Percentiles rank a stretch among this genome's conserved stretches.
Conservation (phyloP, 345 rosid species). For the Anacardium occidentale region DNA sequence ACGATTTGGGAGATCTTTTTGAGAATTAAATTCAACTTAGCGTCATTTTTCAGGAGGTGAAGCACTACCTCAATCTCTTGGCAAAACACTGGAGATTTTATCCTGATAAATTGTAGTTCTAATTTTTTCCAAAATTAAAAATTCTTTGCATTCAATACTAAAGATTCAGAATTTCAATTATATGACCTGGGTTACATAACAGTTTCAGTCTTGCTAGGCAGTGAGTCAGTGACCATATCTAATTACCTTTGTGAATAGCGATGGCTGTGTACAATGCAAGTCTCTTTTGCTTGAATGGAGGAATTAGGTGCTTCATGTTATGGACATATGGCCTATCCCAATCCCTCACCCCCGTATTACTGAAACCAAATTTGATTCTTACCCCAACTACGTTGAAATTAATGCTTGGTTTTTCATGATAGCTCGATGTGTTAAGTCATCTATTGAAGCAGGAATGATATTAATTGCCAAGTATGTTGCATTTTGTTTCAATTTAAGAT, state of each 20-base stretch:
- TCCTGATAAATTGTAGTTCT: too few relatives aligned
- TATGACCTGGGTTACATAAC: too few relatives aligned
- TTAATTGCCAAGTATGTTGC: not conserved
- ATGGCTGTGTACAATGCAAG: not conserved
- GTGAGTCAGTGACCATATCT: not conserved
- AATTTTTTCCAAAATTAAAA: too few relatives aligned
- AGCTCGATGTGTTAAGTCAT: not conserved
- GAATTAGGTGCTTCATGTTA: not conserved
- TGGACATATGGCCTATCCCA: not conserved
- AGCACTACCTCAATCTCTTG: too few relatives aligned
- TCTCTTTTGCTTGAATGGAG: not conserved
- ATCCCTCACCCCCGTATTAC: not conserved
- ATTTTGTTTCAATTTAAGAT: not conserved
- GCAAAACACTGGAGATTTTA: too few relatives aligned
- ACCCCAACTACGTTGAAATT: not conserved
- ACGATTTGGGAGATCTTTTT: too few relatives aligned
- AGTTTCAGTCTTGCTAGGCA: not conserved
- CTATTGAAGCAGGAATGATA: not conserved
- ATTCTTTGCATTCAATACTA: too few relatives aligned
- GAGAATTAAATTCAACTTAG: too few relatives aligned
- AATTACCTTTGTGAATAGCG: slow-evolving; percentile 7
- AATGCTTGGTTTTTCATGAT: not conserved
- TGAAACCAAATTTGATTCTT: not conserved
- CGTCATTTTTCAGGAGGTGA: too few relatives aligned
- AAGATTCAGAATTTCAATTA: too few relatives aligned